Evolutionary conservation across 768 basidiomycete species (phyloP), one percentile per base, ranked within the genome.

Genomic region (Mycena metata): DNA sequence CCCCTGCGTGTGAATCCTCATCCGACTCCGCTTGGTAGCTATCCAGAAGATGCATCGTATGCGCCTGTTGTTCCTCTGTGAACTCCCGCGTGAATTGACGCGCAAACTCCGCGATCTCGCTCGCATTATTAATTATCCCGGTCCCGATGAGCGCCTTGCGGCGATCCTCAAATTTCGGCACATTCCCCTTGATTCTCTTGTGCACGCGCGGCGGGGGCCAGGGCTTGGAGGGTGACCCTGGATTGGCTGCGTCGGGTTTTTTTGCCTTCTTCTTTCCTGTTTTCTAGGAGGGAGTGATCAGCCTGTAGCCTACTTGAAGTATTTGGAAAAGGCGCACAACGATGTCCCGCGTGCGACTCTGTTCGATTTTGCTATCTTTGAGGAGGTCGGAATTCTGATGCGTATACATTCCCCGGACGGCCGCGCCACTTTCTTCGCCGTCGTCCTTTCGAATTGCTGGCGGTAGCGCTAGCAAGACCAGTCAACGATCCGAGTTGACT

Each of bases 301-400:
- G 58, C 54, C 47, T 52, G 41, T 23, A 11, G 55, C 77, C 13
- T 66, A 89, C 90, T 78, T 85, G 78, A 33, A 15, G 39, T 10
- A 5, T 39, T 15, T 11, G 2, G 39, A 39, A 39, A 15, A 39
- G 39, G 15, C 39, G 39, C 11, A 39, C 39, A 15, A 90, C 76
- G 17, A 85, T 85, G 23, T 83, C 84, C 66, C 83, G 85, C 4
- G 89, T 84, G 49, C 88, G 84, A 71, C 89, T 86, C 59, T 89
- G 88, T 73, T 93, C 92, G 30, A 94, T 88, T 11, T 83, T 84
- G 74, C 89, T 95, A 5, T 90, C 86, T 10, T 83, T 82, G 16
- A 95, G 81, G 16, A 95, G 81, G 21, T 90, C 86, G 60, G 92
- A 90, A 69, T 95, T 95, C 24, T 85, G 84, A 73, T 95, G 94